These are phyloP conservation scores for Scorias spongiosa DNA, from an alignment of 2,329 filamentous ascomycete genomes.

Conservation along the genomic window DNA sequence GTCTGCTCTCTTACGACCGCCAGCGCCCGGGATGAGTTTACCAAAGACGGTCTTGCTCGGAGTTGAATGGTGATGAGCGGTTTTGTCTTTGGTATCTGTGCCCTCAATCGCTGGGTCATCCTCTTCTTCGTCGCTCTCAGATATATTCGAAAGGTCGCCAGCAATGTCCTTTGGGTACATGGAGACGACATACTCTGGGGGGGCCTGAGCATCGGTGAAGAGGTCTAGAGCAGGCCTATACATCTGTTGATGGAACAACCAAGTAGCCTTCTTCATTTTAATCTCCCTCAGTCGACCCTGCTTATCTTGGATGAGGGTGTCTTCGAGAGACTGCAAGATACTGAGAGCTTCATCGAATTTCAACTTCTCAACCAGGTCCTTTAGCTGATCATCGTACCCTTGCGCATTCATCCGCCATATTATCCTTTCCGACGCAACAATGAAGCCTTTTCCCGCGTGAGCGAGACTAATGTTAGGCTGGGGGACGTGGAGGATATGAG, in stretches of 20 bases:
- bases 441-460: constrained; percentile 88
- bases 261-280: constrained; percentile 82
- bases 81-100: constrained; percentile 11
- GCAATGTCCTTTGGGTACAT: constrained; percentile 75
- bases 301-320: constrained; percentile 77
- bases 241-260: constrained; percentile 65
- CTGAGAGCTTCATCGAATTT: constrained; percentile 86
- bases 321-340: constrained; percentile 76
- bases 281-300: constrained; percentile 64
- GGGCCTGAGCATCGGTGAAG: constrained; percentile 78
- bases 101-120: constrained; percentile 21
- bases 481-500: constrained; percentile 75
- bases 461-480: constrained; percentile 88
- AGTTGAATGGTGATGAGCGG: constrained; percentile 19
- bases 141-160: constrained; percentile 56
- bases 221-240: constrained; percentile 78
- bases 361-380: constrained; percentile 58
- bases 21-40: constrained; percentile 21
- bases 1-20: constrained; percentile 29
- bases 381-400: constrained; percentile 79
- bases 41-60: constrained; percentile 30
- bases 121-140: constrained; percentile 29
- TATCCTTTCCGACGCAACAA: constrained; percentile 77
- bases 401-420: constrained; percentile 95
- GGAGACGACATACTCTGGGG: constrained; percentile 73